Evolutionary conservation across 2,329 filamentous ascomycete species (phyloP), one percentile per base, ranked within the genome.

Genomic region (Colletotrichum tanaceti): DNA sequence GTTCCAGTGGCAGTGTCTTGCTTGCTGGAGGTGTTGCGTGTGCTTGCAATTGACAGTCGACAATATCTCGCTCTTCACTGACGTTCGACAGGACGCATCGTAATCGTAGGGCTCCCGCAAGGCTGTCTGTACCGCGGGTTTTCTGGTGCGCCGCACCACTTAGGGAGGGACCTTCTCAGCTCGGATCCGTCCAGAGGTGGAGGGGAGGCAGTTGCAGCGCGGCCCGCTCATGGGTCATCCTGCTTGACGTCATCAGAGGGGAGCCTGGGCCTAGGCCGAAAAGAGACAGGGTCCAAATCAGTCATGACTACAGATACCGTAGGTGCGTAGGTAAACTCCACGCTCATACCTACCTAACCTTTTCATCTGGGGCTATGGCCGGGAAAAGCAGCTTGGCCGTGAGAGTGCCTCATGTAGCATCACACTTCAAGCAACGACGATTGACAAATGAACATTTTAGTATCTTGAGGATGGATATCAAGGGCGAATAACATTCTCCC

Each of bases 181-280:
- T 38, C 6, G 28, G 14, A 18, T 28, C 60, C 10, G 32, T 53
- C 41, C 16, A 43, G 14, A 68, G 32, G 38, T 18, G 14, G 47
- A 28, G 52, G 49, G 28, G 49, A 4, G 39, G 39, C 14, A 14
- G 18, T n/a, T 20, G 11, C 16, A 20, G n/a, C 43, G 38, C 20
- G 52, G 38, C 52, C 59, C 28, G 47, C 46, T 53, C 63, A 41
- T 16, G 5, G 49, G 10, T 32, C 22, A 32, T 47, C 7, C 20
- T 24, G 11, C 38, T 35, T 65, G 65, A 68, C 61, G 65, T 68
- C 61, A 68, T 64, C 9, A 18, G 9, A 7, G 4, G 28, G 41
- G 43, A 35, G 18, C 57, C 46, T 11, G 55, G 20, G 28, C 28
- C 28, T 35, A 58, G 20, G 9, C 43, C 18, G 2, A 35, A 35